Conservation (phyloP, 2,329 filamentous ascomycete species). For the Colletotrichum spaethianum region DNA sequence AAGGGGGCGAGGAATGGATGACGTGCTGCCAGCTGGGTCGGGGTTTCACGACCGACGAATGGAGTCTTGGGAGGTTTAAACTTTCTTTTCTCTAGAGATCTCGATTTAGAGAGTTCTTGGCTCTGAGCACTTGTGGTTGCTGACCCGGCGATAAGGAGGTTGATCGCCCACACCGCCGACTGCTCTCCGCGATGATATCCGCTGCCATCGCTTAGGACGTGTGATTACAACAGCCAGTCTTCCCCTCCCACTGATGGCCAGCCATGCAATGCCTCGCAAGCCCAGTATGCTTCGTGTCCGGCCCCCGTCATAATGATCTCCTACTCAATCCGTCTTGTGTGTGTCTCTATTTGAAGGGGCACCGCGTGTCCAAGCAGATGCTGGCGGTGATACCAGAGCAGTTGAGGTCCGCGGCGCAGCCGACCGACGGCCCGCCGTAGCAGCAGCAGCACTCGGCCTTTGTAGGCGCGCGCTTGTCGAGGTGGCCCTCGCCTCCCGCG, state of each 20-base stretch:
- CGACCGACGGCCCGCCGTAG: constrained; percentile 37
- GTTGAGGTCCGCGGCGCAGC: constrained; percentile 35
- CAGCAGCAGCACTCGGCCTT: constrained; percentile 41
- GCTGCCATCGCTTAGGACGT: background rate
- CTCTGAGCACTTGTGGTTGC: background rate
- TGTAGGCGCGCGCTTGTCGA: constrained; percentile 36
- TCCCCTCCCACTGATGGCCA: background rate
- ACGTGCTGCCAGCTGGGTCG: background rate
- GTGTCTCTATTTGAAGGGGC: constrained; percentile 27
- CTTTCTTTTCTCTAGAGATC: background rate
- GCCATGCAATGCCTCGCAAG: background rate
- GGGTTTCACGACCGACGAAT: background rate
- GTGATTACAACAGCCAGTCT: background rate
- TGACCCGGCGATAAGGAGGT: background rate
- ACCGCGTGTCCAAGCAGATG: constrained; percentile 30
- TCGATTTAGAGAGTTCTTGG: background rate
- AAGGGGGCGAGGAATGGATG: background rate
- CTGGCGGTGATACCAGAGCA: constrained; percentile 33
- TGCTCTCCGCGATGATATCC: background rate
- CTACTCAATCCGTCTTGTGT: background rate
- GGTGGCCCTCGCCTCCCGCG: background rate
- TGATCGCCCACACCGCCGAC: background rate
- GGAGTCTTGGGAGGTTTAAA: background rate
- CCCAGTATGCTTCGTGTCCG: background rate
- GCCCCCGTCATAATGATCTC: background rate